These are phyloP conservation scores for Metschnikowia matae DNA, from an alignment of 805 yeast species.

Conservation along the genomic window DNA sequence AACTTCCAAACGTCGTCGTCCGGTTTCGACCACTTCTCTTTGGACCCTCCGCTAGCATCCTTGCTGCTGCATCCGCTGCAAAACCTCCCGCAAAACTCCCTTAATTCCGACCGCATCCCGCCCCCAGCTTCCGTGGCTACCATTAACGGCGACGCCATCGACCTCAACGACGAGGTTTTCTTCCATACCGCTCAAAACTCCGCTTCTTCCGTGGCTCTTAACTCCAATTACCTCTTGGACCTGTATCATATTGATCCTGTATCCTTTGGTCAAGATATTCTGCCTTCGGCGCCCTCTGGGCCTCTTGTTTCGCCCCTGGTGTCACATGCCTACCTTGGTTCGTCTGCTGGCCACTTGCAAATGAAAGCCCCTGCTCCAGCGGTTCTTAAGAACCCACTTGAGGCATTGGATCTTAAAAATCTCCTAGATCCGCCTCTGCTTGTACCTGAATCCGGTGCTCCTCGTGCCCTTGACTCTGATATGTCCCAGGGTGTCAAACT, in stretches of 20 bases:
- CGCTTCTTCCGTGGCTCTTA: not conserved
- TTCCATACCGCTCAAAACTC: constrained; percentile 13
- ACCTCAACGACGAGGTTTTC: constrained; percentile 25
- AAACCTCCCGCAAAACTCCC: constrained; percentile 10
- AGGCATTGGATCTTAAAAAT: not conserved
- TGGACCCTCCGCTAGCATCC: not conserved
- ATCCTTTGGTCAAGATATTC: not conserved
- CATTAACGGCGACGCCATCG: constrained; percentile 18
- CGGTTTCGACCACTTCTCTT: not conserved
- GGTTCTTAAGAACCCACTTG: not conserved
- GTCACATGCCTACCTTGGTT: not conserved
- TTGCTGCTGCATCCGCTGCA: not conserved
- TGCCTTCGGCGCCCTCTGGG: not conserved
- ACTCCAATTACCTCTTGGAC: constrained; percentile 2
- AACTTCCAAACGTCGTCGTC: constrained; percentile 1
- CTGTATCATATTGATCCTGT: not conserved
- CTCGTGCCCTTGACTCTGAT: not conserved
- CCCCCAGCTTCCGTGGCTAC: constrained; percentile 18
- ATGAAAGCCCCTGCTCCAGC: not conserved
- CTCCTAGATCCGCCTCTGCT: not conserved
- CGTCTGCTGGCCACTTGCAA: not conserved
- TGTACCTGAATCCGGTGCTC: not conserved
- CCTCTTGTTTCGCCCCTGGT: not conserved
- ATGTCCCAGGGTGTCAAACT: not conserved
- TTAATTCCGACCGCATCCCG: constrained; percentile 11